phyloP scores from a whole-genome alignment of 1,284 basidiomycete species.

The Cryptococcus sp. region DNA sequence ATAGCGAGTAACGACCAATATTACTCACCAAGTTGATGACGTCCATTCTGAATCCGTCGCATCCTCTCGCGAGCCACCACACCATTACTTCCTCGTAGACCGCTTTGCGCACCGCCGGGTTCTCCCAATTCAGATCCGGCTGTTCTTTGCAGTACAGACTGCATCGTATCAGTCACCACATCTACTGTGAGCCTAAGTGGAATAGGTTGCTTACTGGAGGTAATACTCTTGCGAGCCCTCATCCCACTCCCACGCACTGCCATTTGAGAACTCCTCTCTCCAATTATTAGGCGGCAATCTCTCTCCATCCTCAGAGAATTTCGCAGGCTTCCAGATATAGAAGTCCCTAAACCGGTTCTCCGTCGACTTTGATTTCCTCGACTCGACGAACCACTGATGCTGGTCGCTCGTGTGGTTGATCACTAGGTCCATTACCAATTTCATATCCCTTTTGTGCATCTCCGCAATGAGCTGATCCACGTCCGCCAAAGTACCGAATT shows the following conservation, averaged over 20 bases:
- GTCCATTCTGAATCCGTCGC: conserved; percentile 52
- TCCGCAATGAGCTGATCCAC: conserved; percentile 48
- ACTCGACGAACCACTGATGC: conserved; percentile 55
- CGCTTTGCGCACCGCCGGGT: conserved; percentile 33
- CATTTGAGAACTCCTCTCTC: conserved; percentile 24
- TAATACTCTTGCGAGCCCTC: conserved; percentile 55
- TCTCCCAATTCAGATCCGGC: conserved; percentile 48
- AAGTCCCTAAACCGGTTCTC: conserved; percentile 50
- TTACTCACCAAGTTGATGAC: conserved; percentile 10
- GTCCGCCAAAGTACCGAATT: conserved; percentile 54
- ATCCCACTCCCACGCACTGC: conserved; percentile 54
- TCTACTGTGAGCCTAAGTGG: background rate
- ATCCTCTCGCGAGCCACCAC: conserved; percentile 55
- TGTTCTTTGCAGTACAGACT: conserved; percentile 50
- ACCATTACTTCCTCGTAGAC: conserved; percentile 47
- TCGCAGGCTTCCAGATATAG: conserved; percentile 50
- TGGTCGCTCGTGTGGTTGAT: conserved; percentile 54
- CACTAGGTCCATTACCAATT: conserved; percentile 54
- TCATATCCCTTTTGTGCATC: conserved; percentile 47
- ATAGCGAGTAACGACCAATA: background rate
- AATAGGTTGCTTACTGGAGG: conserved; percentile 43
- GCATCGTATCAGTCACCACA: background rate
- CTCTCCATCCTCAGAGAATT: conserved; percentile 37
- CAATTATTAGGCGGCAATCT: conserved; percentile 53
- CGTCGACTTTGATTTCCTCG: conserved; percentile 42